Evolutionary conservation across 345 rosid genomes (phyloP).

Genomic region (Rhodomyrtus tomentosa): DNA sequence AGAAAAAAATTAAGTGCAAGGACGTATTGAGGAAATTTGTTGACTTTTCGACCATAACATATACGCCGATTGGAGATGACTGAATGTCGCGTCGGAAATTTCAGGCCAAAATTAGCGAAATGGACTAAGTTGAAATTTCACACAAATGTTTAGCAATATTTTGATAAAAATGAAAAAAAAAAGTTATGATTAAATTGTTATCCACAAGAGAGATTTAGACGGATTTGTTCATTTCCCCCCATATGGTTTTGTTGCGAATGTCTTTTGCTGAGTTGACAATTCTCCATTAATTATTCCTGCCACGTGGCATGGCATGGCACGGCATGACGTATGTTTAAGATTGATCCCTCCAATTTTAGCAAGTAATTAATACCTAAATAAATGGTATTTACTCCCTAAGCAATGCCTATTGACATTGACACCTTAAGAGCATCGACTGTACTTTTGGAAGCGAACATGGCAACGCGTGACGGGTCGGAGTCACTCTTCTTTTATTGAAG

Average conservation of each 20-base stretch:
- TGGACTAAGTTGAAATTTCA: too few species aligned
- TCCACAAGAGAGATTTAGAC: too few species aligned
- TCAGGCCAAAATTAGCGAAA: too few species aligned
- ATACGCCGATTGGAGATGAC: accelerated
- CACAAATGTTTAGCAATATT: accelerated
- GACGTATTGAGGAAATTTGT: not conserved
- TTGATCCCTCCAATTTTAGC: not conserved
- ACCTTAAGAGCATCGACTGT: not conserved
- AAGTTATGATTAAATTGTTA: too few species aligned
- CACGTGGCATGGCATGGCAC: not conserved
- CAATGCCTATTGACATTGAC: not conserved
- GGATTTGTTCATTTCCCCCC: not conserved
- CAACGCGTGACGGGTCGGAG: not conserved
- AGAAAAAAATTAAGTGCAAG: not conserved
- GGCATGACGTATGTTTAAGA: not conserved
- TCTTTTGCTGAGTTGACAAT: not conserved
- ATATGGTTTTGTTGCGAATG: not conserved
- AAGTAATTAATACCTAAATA: not conserved
- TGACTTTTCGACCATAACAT: not conserved
- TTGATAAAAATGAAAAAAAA: too few species aligned
- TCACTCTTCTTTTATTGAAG: not conserved
- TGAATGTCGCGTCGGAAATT: not conserved
- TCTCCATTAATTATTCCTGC: not conserved
- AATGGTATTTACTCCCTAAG: not conserved
- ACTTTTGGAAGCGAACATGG: not conserved